A percentile compares a stretch with the other conserved stretches of the same genome.
These are phyloP conservation scores for Vaccinium macrocarpon DNA, from an alignment of 148 eudicot genomes.

Conservation along the genomic window DNA sequence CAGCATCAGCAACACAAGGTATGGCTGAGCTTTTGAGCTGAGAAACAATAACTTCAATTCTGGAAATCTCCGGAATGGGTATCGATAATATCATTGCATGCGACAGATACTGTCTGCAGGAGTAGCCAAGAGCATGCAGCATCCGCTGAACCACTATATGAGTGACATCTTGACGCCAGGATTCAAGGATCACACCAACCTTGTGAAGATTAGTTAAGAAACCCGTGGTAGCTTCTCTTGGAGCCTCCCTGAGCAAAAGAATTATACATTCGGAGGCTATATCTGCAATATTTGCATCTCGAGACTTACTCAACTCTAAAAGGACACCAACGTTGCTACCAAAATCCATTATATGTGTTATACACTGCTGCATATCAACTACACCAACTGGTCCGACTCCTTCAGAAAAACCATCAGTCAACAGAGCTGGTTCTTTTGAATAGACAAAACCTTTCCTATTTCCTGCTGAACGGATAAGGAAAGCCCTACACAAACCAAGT, in stretches of 20 bases:
- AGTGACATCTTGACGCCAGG: slow-evolving; percentile 33
- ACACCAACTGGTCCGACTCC: slow-evolving; percentile 16
- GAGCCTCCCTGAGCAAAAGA: slow-evolving; percentile 59
- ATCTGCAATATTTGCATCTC: slow-evolving; percentile 46
- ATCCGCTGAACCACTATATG: slow-evolving; percentile 49
- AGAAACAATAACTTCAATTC: slow-evolving; percentile 46
- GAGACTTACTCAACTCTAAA: slow-evolving; percentile 50
- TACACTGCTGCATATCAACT: slow-evolving; percentile 54
- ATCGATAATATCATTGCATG: slow-evolving; percentile 78
- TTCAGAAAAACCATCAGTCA: slow-evolving; percentile 45
- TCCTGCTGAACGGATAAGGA: slow-evolving; percentile 61
- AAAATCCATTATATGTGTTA: slow-evolving; percentile 73
- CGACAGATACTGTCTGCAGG: slow-evolving; percentile 66
- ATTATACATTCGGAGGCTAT: slow-evolving; percentile 83
- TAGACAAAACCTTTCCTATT: slow-evolving; percentile 36
- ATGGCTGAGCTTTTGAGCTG: slow-evolving; percentile 45
- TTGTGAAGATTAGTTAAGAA: slow-evolving; percentile 70
- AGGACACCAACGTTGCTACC: slow-evolving; percentile 70
- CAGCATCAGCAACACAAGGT: slow-evolving; percentile 46
- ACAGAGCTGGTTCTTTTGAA: slow-evolving; percentile 54
- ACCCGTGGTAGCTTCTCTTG: slow-evolving; percentile 83
- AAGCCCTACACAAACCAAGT: slow-evolving; percentile 69
- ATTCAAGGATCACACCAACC: slow-evolving; percentile 47
- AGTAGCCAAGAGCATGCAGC: slow-evolving; percentile 74
- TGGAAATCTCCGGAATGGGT: slow-evolving; percentile 50